phyloP scores from a whole-genome alignment of 441 rosid genomes.

The Capsella rubella region DNA sequence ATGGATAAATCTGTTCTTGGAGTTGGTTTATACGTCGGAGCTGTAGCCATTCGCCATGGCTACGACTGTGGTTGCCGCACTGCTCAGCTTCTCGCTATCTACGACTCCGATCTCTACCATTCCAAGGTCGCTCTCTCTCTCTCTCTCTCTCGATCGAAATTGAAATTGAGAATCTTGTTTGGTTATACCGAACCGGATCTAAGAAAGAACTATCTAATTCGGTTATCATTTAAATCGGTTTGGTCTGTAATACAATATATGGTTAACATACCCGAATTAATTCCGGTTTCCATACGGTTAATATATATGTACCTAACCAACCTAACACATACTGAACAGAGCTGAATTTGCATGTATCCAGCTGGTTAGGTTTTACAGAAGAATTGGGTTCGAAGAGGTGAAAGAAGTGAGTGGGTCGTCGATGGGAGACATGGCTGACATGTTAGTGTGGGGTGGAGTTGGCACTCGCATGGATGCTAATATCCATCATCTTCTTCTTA shows the following conservation, averaged over 20 bases:
- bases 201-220: background rate
- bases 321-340: slow-evolving; percentile 6
- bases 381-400: slow-evolving; percentile 76
- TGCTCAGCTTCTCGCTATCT: slow-evolving; percentile 90
- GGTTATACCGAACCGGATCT: slow-evolving; percentile 20
- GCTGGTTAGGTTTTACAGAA: slow-evolving; percentile 84
- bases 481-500: slow-evolving; percentile 63
- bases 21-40: slow-evolving; percentile 86
- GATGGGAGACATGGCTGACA: slow-evolving; percentile 73
- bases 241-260: too few relatives aligned
- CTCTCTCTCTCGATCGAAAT: background rate
- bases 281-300: background rate
- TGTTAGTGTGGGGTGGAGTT: slow-evolving; percentile 95
- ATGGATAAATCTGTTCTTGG: slow-evolving; percentile 88
- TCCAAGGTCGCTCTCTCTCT: slow-evolving; percentile 59
- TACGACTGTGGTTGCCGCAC: slow-evolving; percentile 74
- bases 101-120: slow-evolving; percentile 88
- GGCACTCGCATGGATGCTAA: slow-evolving; percentile 93
- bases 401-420: slow-evolving; percentile 83
- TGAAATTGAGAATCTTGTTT: slow-evolving; percentile 20
- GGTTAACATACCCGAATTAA: background rate
- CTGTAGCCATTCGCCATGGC: slow-evolving; percentile 85
- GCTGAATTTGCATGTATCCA: slow-evolving; percentile 29
- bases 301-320: background rate
- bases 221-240: background rate